Percentiles rank a stretch among this genome's conserved stretches.
Conservation (phyloP, 768 basidiomycete species). For the Tylopilus subfusipes region DNA sequence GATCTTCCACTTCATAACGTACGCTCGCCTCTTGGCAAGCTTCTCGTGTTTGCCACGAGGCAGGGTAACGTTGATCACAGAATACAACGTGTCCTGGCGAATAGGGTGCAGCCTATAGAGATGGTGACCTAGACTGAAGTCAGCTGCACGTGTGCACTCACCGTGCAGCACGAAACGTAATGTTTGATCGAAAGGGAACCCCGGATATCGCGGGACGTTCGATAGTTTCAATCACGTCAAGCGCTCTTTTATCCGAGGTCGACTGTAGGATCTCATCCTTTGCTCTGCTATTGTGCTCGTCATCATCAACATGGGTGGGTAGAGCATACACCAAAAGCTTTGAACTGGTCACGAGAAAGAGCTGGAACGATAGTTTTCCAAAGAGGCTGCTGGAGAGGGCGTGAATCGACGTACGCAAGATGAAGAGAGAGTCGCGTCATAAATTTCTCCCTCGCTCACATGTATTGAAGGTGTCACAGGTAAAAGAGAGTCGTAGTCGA, state of each 20-base stretch:
- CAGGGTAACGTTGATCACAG: conserved; percentile 66
- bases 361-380: conserved; percentile 34
- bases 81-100: conserved; percentile 54
- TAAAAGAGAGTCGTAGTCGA: conserved; percentile 57
- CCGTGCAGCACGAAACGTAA: conserved; percentile 65
- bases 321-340: conserved; percentile 62
- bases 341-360: conserved; percentile 63
- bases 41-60: conserved; percentile 56
- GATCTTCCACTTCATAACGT: conserved; percentile 70
- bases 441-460: conserved; percentile 73
- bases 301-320: conserved; percentile 31
- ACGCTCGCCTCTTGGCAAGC: conserved; percentile 54
- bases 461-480: conserved; percentile 46
- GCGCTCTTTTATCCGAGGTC: conserved; percentile 12
- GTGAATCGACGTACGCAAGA: conserved; percentile 45
- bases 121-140: conserved; percentile 7
- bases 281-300: not conserved
- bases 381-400: not conserved
- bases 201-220: conserved; percentile 51
- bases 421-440: conserved; percentile 76
- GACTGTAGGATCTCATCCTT: conserved; percentile 32
- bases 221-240: conserved; percentile 49
- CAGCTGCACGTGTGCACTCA: conserved; percentile 19
- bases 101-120: conserved; percentile 53
- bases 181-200: conserved; percentile 38